Base-by-base conservation (phyloP, 768 basidiomycete genomes). In the Leucogyrophana mollusca region DNA sequence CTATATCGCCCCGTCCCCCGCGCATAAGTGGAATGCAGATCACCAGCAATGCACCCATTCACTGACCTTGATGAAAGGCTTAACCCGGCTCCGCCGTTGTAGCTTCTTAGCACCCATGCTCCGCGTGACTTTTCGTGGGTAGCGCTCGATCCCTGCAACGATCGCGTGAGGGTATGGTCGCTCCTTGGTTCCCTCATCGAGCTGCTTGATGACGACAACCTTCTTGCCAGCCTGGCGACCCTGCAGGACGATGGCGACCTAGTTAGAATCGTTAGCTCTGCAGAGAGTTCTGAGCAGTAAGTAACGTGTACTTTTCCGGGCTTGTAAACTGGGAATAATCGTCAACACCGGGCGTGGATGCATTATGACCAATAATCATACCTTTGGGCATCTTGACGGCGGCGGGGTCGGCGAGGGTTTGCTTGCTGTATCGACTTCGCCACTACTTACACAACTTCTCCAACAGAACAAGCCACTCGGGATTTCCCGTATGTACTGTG, bases 201-300 rank as follows among this genome's bases (percentile, higher is more conserved):
- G 67, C 72, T 97, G 95, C 75, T 94, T 96, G 73, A 99, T 93
- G 56, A 98, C 90, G 52, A 99, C 95, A 57, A 97, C 95, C 80
- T 99, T 99, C 79, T 91, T 93, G 66, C 96, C 96, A 56, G 96
- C 96, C 70, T 97, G 96, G 67, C 96, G 94, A 67, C 96, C 96
- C 74, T 94, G 90, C 67, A 98, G 90, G 71, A 97, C 84, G 74
- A 98, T 94, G 56, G 91, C 92, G 59, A 94, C 91, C 90, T 92
- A 54, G 4, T 21, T 20, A 40, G 24, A 40, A 22, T 10, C 27
- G 43, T 30, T 35, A 45, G 37, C 43, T 27, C 20, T 11, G n/a
- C 33, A 9, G 22, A 17, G 17, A 33, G 47, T 25, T n/a, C 13
- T 44, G 20, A 38, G 27, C 34, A 50, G 10, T 5, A 40, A 38